phyloP scores from a whole-genome alignment of 108 stramenopile species.

The Hondaea fermentalgiana region DNA sequence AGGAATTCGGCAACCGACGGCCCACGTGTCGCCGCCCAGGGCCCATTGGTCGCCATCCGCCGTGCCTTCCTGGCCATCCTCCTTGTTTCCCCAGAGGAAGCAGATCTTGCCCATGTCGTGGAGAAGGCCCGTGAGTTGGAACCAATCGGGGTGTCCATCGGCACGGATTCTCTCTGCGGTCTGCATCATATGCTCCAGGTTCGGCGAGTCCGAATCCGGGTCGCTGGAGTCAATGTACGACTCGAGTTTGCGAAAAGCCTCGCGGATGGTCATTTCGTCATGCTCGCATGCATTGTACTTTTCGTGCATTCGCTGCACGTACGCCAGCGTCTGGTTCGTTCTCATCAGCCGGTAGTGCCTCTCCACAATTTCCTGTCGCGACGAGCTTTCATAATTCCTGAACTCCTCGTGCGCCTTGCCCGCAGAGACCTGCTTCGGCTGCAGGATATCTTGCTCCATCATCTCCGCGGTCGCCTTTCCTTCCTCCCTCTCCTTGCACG shows the following conservation, averaged over 20 bases:
- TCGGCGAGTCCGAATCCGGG: conserved; percentile 65
- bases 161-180: conserved; percentile 67
- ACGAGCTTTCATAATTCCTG: conserved; percentile 43
- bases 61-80: conserved; percentile 60
- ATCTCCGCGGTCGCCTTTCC: background rate
- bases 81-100: conserved; percentile 63
- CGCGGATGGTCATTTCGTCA: conserved; percentile 60
- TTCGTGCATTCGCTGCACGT: conserved; percentile 45
- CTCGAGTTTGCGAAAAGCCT: conserved; percentile 62
- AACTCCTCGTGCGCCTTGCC: conserved; percentile 54
- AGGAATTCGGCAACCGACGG: conserved; percentile 62
- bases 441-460: background rate
- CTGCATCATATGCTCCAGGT: conserved; percentile 62
- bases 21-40: conserved; percentile 69
- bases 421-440: background rate
- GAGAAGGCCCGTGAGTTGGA: conserved; percentile 61
- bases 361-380: conserved; percentile 45
- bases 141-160: conserved; percentile 66
- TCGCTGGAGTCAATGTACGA: conserved; percentile 67
- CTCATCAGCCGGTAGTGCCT: conserved; percentile 58
- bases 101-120: conserved; percentile 76
- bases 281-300: conserved; percentile 54
- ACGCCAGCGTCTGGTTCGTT: conserved; percentile 32
- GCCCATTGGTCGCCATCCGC: conserved; percentile 69
- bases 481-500: background rate